Percentiles rank a stretch among this genome's conserved stretches.
phyloP scores from a whole-genome alignment of 2,329 filamentous ascomycete genomes.

The Myotisia sp. region DNA sequence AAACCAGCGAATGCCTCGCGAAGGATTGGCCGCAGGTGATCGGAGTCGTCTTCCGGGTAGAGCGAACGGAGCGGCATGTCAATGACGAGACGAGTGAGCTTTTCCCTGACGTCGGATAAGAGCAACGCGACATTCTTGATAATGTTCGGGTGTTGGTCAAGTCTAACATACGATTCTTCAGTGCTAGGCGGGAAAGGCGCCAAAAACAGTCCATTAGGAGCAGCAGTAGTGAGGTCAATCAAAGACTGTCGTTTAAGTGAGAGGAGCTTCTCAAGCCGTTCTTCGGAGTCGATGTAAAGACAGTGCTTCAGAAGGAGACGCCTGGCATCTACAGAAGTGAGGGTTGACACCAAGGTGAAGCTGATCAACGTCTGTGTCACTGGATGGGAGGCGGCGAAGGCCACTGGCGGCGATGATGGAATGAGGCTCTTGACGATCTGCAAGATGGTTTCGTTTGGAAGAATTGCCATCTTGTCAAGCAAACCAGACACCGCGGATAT shows the following conservation, averaged over 20 bases:
- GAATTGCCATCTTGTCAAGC: not conserved
- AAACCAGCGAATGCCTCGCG: constrained; percentile 35
- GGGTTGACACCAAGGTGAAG: constrained; percentile 32
- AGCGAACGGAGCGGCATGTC: constrained; percentile 36
- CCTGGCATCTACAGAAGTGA: constrained; percentile 29
- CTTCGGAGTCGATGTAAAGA: constrained; percentile 31
- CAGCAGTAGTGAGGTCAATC: constrained; percentile 14
- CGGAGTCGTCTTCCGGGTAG: constrained; percentile 27
- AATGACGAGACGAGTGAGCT: constrained; percentile 34
- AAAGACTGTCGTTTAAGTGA: constrained; percentile 28
- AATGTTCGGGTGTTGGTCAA: not conserved
- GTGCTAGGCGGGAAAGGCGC: not conserved
- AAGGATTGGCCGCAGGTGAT: constrained; percentile 28
- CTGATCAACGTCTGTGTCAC: constrained; percentile 33
- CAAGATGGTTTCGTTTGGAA: constrained; percentile 3
- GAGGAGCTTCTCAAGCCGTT: constrained; percentile 24
- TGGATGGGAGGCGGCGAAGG: constrained; percentile 20
- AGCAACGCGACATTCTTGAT: constrained; percentile 25
- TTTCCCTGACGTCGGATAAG: constrained; percentile 27
- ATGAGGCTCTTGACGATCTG: not conserved
- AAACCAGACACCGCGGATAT: no score
- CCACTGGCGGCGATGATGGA: constrained; percentile 1
- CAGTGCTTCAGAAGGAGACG: constrained; percentile 34
- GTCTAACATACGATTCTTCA: not conserved
- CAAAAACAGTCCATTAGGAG: not conserved